A percentile compares a stretch with the other conserved stretches of the same genome.
Evolutionary conservation across 1,139 yeast genomes (phyloP).

Genomic region (Suhomyces maxii): DNA sequence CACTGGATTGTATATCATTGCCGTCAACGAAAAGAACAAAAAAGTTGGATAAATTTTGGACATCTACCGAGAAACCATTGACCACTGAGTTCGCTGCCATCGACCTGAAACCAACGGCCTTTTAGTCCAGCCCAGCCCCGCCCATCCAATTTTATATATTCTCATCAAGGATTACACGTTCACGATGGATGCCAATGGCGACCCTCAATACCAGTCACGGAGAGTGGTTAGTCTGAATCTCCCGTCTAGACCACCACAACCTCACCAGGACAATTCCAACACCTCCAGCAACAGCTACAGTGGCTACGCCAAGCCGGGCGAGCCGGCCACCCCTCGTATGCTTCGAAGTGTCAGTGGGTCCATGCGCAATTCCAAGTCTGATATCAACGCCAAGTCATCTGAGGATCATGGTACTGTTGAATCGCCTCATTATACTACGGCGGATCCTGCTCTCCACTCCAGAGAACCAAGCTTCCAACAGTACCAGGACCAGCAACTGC

Average conservation of each 20-base stretch:
- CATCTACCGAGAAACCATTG: too few relatives aligned
- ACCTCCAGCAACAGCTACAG: not conserved
- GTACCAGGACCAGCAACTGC: constrained; percentile 7
- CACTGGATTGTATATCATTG: too few relatives aligned
- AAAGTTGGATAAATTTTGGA: too few relatives aligned
- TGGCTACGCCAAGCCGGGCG: constrained; percentile 19
- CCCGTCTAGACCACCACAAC: constrained; percentile 2
- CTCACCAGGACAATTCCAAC: not conserved
- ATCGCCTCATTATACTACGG: constrained; percentile 19
- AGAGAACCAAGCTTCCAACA: constrained; percentile 23
- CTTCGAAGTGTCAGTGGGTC: constrained; percentile 54
- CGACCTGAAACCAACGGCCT: too few relatives aligned
- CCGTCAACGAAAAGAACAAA: too few relatives aligned
- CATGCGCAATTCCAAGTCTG: constrained; percentile 24
- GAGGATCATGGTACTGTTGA: constrained; percentile 11
- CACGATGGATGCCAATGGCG: constrained; percentile 8
- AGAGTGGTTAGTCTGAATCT: constrained; percentile 10
- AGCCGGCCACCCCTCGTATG: constrained; percentile 82
- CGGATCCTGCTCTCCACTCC: constrained; percentile 17
- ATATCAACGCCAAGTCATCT: constrained; percentile 13
- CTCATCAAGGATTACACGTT: not conserved
- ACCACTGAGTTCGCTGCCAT: too few relatives aligned
- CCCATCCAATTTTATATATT: not conserved
- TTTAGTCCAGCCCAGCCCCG: not conserved
- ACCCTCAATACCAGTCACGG: constrained; percentile 8